These are phyloP conservation scores for Aspergillus sp. DNA, from an alignment of 2,329 filamentous ascomycete species.

Conservation along the genomic window DNA sequence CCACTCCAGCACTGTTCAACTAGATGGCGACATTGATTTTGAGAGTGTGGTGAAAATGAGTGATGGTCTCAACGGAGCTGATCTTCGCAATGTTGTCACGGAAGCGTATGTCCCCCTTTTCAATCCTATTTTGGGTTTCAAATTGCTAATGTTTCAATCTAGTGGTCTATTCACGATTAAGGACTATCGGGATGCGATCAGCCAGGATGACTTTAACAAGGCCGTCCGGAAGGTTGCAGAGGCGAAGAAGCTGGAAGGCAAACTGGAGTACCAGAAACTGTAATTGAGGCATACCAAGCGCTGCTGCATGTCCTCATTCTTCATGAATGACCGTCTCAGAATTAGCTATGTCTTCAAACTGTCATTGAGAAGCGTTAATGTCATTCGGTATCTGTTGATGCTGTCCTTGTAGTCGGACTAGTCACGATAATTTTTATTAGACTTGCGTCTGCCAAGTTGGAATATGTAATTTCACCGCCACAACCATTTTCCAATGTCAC, in stretches of 20 bases:
- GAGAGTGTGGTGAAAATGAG: conserved; percentile 99
- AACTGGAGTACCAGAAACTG: conserved; percentile 95
- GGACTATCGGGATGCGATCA: conserved; percentile 92
- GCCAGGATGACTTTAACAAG: conserved; percentile 99
- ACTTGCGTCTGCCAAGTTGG: no score
- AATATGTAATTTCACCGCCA: no score
- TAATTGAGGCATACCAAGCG: conserved; percentile 40
- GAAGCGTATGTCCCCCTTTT: conserved; percentile 70
- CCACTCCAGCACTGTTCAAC: conserved; percentile 77
- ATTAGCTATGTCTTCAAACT: conserved; percentile 5
- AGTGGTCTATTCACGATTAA: conserved; percentile 97
- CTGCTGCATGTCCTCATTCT: neutral
- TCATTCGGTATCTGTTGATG: conserved; percentile 19
- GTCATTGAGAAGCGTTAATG: conserved; percentile 1
- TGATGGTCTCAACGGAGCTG: conserved; percentile 93
- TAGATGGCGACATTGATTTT: conserved; percentile 95
- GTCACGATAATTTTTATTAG: no score
- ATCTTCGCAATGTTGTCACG: conserved; percentile 95
- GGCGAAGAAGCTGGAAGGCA: conserved; percentile 96
- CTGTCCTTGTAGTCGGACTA: no score
- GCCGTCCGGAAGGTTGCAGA: conserved; percentile 96
- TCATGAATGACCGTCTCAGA: conserved; percentile 10
- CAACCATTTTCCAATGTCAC: no score
- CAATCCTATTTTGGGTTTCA: neutral
- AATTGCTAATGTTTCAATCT: conserved; percentile 13